Conservation (phyloP, 106 monocot genomes). For the Agapanthus africanus region DNA sequence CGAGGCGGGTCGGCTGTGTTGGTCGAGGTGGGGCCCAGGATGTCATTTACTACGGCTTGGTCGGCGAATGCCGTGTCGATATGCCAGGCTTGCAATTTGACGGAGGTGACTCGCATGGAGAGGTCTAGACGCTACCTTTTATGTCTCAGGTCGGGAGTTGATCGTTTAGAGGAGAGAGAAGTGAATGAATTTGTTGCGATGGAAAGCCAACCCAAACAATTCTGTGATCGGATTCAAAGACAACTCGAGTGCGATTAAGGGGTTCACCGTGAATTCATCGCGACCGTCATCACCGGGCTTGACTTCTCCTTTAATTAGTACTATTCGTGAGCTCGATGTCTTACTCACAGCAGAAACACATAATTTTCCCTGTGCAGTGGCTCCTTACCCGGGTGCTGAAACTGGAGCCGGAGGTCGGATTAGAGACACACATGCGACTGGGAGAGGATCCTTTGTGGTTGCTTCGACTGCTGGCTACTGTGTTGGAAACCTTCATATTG, state of each 20-base stretch:
- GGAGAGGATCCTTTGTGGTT: constrained; percentile 81
- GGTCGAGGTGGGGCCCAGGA: constrained; percentile 84
- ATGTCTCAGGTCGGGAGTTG: constrained; percentile 38
- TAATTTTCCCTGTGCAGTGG: constrained; percentile 97
- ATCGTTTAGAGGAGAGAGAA: constrained; percentile 33
- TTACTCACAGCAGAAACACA: constrained; percentile 94
- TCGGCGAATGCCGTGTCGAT: constrained; percentile 90
- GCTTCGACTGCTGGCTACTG: constrained; percentile 99
- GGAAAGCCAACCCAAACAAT: constrained; percentile 79
- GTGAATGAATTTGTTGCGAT: constrained; percentile 64
- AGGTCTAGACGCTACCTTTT: constrained; percentile 76
- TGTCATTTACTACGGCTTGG: constrained; percentile 93
- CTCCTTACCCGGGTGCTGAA: constrained; percentile 95
- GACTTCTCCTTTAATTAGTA: constrained; percentile 28
- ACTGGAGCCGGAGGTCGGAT: constrained; percentile 95
- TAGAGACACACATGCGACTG: constrained; percentile 93
- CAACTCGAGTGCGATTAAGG: constrained; percentile 94
- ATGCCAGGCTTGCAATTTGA: constrained; percentile 55
- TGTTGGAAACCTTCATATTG: constrained; percentile 85
- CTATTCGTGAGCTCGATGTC: constrained; percentile 47
- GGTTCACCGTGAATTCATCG: constrained; percentile 43
- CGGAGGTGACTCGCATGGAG: constrained; percentile 74
- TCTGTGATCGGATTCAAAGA: constrained; percentile 97
- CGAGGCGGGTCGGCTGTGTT: constrained; percentile 30
- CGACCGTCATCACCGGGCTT: constrained; percentile 46